A percentile compares a stretch with the other conserved stretches of the same genome.
phyloP scores from a whole-genome alignment of 331 rosid species.

The Saraca asoca region DNA sequence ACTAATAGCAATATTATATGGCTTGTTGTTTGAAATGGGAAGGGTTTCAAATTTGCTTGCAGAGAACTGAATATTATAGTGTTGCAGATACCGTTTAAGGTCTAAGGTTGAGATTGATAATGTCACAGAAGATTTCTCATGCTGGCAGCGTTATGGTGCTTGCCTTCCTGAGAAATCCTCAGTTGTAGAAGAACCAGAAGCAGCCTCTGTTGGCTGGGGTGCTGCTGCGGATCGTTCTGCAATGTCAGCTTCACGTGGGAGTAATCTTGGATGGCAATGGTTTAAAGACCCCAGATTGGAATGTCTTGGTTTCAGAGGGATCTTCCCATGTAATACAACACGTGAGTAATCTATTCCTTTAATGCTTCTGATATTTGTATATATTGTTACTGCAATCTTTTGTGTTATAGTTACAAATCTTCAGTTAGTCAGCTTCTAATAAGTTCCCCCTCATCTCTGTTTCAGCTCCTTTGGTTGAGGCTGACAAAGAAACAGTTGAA shows the following conservation, averaged over 20 bases:
- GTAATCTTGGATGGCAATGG: slow-evolving; percentile 78
- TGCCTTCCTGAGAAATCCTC: slow-evolving; percentile 45
- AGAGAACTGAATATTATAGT: slow-evolving; percentile 29
- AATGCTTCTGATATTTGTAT: slow-evolving; percentile 32
- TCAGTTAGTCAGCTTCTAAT: slow-evolving; percentile 5
- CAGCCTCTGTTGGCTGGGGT: slow-evolving; percentile 87
- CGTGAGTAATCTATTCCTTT: slow-evolving; percentile 56
- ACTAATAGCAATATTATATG: not conserved
- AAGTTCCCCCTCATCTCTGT: slow-evolving; percentile 10
- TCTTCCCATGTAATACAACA: slow-evolving; percentile 66
- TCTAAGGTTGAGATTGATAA: slow-evolving; percentile 93
- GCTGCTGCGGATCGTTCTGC: slow-evolving; percentile 59
- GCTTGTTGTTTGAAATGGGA: not conserved
- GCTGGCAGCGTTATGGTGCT: slow-evolving; percentile 88
- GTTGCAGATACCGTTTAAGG: slow-evolving; percentile 79
- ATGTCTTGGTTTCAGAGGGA: slow-evolving; percentile 88
- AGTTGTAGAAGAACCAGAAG: slow-evolving; percentile 73
- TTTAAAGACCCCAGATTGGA: slow-evolving; percentile 84
- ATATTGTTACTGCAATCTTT: slow-evolving; percentile 27
- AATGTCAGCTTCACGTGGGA: slow-evolving; percentile 60
- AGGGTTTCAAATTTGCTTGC: slow-evolving; percentile 3
- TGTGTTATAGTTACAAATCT: not conserved
- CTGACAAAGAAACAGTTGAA: slow-evolving; percentile 79
- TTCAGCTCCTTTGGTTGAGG: slow-evolving; percentile 85
- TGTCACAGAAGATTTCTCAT: slow-evolving; percentile 59